Conservation (phyloP, 495 filamentous ascomycete genomes). For the Elasticomyces elasticus region DNA sequence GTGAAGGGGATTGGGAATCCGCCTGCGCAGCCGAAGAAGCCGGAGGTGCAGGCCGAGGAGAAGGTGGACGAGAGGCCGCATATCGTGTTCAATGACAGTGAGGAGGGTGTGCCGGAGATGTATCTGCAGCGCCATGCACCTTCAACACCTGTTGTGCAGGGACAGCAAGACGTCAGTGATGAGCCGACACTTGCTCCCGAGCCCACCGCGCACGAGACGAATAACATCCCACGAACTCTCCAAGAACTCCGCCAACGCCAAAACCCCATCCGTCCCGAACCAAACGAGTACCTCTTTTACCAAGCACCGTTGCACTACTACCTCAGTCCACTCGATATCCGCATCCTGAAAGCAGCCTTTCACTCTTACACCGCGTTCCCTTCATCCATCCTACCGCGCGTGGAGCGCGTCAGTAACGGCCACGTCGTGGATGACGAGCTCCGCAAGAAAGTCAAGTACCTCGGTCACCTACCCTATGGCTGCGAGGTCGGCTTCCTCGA, state of each 20-base stretch:
- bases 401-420: constrained; percentile 84
- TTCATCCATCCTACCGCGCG: constrained; percentile 76
- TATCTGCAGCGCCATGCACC: constrained; percentile 32
- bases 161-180: neutral
- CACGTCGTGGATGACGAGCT: constrained; percentile 86
- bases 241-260: constrained; percentile 35
- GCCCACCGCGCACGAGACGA: constrained; percentile 12
- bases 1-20: constrained; percentile 61
- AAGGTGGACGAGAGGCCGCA: constrained; percentile 36
- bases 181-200: neutral
- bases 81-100: constrained; percentile 37
- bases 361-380: constrained; percentile 76
- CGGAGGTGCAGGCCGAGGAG: constrained; percentile 32
- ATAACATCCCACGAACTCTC: constrained; percentile 25
- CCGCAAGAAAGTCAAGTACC: constrained; percentile 77
- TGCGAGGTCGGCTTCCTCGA: constrained; percentile 91
- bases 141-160: neutral
- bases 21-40: constrained; percentile 45
- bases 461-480: constrained; percentile 82
- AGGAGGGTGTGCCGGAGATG: constrained; percentile 43
- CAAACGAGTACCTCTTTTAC: constrained; percentile 71
- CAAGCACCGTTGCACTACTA: constrained; percentile 85
- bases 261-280: constrained; percentile 28
- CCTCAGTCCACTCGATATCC: constrained; percentile 85
- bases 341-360: constrained; percentile 85